A percentile compares a stretch with the other conserved stretches of the same genome.
Conservation (phyloP, 208 protist species). For the Wallacemonas sp. region DNA sequence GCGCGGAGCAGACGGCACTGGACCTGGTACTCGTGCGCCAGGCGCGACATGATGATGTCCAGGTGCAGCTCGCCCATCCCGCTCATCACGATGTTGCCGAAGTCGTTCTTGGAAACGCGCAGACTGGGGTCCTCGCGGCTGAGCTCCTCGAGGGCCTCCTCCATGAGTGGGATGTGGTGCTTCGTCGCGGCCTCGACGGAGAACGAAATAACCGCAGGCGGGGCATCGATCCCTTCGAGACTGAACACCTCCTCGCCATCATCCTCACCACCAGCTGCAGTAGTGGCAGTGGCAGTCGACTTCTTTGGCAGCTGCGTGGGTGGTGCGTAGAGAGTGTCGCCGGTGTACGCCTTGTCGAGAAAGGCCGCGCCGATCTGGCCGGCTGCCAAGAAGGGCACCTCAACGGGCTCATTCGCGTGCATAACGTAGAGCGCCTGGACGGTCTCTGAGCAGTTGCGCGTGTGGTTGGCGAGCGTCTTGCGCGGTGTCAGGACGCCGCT, state of each 20-base stretch:
- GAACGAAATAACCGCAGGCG: constrained; percentile 96
- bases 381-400: constrained; percentile 69
- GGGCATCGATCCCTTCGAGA: constrained; percentile 89
- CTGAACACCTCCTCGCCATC: constrained; percentile 53
- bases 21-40: constrained; percentile 92
- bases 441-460: constrained; percentile 37
- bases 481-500: constrained; percentile 74
- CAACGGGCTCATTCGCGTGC: constrained; percentile 76
- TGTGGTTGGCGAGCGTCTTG: constrained; percentile 74
- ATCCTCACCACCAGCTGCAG: not conserved
- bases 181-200: constrained; percentile 91
- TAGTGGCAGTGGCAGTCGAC: no score
- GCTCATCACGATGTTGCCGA: constrained; percentile 92
- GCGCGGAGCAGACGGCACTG: constrained; percentile 86
- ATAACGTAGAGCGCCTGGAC: constrained; percentile 92
- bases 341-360: constrained; percentile 61
- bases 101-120: constrained; percentile 78
- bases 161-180: constrained; percentile 82
- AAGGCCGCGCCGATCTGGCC: constrained; percentile 86
- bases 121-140: constrained; percentile 95
- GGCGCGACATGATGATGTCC: constrained; percentile 94
- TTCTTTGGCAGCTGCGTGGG: constrained; percentile 26
- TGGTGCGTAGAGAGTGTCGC: constrained; percentile 76
- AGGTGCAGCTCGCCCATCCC: constrained; percentile 97
- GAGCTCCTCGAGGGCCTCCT: constrained; percentile 92